A percentile compares a stretch with the other conserved stretches of the same genome.
Conservation (phyloP, 306 rosid species). For the Dicorynia guianensis region DNA sequence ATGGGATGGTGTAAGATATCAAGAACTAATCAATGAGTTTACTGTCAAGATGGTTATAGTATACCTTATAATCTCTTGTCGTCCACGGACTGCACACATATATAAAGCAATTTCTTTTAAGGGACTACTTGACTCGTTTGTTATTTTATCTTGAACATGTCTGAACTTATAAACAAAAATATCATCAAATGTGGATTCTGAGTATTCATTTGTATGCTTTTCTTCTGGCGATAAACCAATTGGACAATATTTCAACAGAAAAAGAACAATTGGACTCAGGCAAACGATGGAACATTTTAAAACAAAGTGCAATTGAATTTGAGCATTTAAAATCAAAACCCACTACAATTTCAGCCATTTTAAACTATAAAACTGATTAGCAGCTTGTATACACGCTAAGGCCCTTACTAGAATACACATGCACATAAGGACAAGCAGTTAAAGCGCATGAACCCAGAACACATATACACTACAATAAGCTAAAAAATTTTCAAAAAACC, state of each 20-base stretch:
- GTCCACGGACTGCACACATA: neutral
- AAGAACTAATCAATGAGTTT: neutral
- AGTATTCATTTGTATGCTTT: neutral
- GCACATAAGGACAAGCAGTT: slow-evolving; percentile 20
- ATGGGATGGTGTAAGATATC: neutral
- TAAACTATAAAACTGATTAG: slow-evolving; percentile 22
- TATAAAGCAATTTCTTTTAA: neutral
- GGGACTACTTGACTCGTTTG: neutral
- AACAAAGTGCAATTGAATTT: neutral
- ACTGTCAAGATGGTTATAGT: slow-evolving; percentile 4
- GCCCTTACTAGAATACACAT: neutral
- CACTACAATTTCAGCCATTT: slow-evolving; percentile 1
- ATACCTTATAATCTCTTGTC: neutral
- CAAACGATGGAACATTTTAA: neutral
- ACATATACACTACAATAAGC: neutral
- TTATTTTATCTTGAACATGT: slow-evolving; percentile 21
- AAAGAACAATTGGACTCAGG: neutral
- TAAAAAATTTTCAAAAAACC: neutral
- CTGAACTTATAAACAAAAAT: neutral
- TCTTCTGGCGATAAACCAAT: neutral
- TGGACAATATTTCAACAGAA: neutral
- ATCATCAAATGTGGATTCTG: neutral
- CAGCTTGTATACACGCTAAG: neutral
- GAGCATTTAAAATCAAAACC: neutral
- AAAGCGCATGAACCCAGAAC: slow-evolving; percentile 13